Conservation (phyloP, 2,329 filamentous ascomycete genomes). For the Fusarium sulawesiense region DNA sequence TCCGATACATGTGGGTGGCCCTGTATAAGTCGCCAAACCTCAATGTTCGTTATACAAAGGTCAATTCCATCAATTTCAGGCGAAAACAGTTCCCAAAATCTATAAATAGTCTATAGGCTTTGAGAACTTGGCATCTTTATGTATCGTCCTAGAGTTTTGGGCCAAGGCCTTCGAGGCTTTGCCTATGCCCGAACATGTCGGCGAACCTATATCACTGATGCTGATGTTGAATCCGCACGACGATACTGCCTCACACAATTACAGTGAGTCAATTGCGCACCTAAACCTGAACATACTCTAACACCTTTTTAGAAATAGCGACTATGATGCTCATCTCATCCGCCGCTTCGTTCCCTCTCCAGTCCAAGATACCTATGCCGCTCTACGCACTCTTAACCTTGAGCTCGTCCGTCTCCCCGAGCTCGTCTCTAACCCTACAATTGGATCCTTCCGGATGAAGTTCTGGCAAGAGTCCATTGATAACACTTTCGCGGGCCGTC, state of each 20-base stretch:
- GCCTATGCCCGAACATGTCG: constrained; percentile 42
- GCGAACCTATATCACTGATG: constrained; percentile 61
- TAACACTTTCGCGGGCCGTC: constrained; percentile 78
- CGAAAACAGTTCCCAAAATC: not conserved
- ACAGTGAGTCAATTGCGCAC: constrained; percentile 51
- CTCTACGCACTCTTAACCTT: constrained; percentile 91
- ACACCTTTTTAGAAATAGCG: constrained; percentile 73
- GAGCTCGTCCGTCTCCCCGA: constrained; percentile 92
- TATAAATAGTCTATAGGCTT: not conserved
- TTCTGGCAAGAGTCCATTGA: constrained; percentile 93
- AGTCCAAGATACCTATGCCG: constrained; percentile 85
- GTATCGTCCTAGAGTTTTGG: constrained; percentile 53
- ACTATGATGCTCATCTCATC: constrained; percentile 88
- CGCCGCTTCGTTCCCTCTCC: constrained; percentile 83
- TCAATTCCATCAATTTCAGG: constrained; percentile 8
- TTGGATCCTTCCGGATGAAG: constrained; percentile 89
- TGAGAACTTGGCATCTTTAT: constrained; percentile 47
- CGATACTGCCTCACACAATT: constrained; percentile 66
- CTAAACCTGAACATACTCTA: constrained; percentile 2
- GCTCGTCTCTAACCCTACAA: constrained; percentile 85
- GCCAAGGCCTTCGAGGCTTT: constrained; percentile 55
- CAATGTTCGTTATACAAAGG: constrained; percentile 27
- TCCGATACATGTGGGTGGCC: constrained; percentile 41
- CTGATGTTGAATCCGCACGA: constrained; percentile 64
- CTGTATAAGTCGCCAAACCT: constrained; percentile 21